Base-by-base conservation (phyloP, 2,329 filamentous ascomycete species). In the Colletotrichum phormii region DNA sequence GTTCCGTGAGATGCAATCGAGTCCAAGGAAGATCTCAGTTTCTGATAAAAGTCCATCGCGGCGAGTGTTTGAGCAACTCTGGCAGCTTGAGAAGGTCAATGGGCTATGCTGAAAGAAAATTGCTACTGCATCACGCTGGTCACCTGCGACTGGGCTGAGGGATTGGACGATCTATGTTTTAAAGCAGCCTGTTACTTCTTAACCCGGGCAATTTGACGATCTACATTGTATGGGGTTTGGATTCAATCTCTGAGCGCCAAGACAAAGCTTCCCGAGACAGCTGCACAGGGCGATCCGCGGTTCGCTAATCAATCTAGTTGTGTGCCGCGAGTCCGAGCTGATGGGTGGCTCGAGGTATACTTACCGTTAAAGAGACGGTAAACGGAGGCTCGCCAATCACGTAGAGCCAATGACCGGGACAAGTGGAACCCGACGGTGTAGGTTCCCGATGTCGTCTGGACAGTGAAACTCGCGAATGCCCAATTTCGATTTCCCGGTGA, bases 11-110 rank as follows among this genome's bases (percentile, higher is more conserved):
- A 24, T 11, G 46, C 42, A 49, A 67, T 67, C 7, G 46, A 49
- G 6, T 67, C 46, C 24, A 67, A 5, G 15, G 46, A 55, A 7
- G n/a, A 29, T 15, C 46, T 61, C 6, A 67, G 4, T 37, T 60
- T 53, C n/a, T 53, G 64, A 11, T 61, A 53, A 18, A 67, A 31
- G 8, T 67, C 64, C 64, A 67, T 67, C n/a, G 46, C 37, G 9
- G 8, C 29, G 26, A 46, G 12, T 58, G 9, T 55, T 12, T 55
- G 11, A 31, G 26, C 4, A 29, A 29, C 26, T 29, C 26, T 29
- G 26, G 26, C 26, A 29, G 26, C 26, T 29, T 29, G 26, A 29
- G 26, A 29, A 29, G 26, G 26, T 29, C 26, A 29, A 29, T 29
- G 26, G 26, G 26, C 3, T 29, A 29, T 29, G 26, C 26, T 29